Evolutionary conservation across 805 yeast genomes (phyloP).

Genomic region (Isabelozyma pseudorhagii): DNA sequence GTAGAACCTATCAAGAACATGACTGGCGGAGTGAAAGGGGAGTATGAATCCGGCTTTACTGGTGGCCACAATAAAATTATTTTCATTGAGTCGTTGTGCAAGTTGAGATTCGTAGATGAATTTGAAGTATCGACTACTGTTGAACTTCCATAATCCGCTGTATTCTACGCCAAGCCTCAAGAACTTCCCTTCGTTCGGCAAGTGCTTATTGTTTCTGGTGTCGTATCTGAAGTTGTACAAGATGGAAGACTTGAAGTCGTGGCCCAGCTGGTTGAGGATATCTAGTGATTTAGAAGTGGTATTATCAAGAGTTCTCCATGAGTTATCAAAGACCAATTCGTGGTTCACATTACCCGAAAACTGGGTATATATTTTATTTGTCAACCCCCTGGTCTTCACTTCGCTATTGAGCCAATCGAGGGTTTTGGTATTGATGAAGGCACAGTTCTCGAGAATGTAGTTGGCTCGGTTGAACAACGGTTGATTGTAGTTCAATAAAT

Average conservation of each 20-base stretch:
- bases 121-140: slow-evolving; percentile 38
- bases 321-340: slow-evolving; percentile 46
- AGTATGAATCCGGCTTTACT: slow-evolving; percentile 32
- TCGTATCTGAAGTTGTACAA: slow-evolving; percentile 41
- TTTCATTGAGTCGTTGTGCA: slow-evolving; percentile 18
- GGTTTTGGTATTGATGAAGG: slow-evolving; percentile 41
- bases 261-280: slow-evolving; percentile 41
- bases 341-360: slow-evolving; percentile 35
- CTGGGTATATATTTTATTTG: slow-evolving; percentile 39
- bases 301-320: slow-evolving; percentile 36
- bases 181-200: slow-evolving; percentile 42
- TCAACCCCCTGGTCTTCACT: slow-evolving; percentile 41
- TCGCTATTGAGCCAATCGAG: slow-evolving; percentile 50
- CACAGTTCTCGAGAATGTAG: slow-evolving; percentile 35
- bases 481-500: slow-evolving; percentile 44
- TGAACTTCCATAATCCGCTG: slow-evolving; percentile 26
- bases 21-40: slow-evolving; percentile 21
- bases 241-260: slow-evolving; percentile 43
- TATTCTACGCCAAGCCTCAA: slow-evolving; percentile 35
- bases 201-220: slow-evolving; percentile 38
- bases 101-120: slow-evolving; percentile 37
- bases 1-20: slow-evolving; percentile 50
- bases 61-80: slow-evolving; percentile 22
- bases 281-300: slow-evolving; percentile 24
- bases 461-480: slow-evolving; percentile 44